Evolutionary conservation across 2,329 filamentous ascomycete genomes (phyloP), one percentile per base, ranked within the genome.

Genomic region (Colletotrichum liriopes): DNA sequence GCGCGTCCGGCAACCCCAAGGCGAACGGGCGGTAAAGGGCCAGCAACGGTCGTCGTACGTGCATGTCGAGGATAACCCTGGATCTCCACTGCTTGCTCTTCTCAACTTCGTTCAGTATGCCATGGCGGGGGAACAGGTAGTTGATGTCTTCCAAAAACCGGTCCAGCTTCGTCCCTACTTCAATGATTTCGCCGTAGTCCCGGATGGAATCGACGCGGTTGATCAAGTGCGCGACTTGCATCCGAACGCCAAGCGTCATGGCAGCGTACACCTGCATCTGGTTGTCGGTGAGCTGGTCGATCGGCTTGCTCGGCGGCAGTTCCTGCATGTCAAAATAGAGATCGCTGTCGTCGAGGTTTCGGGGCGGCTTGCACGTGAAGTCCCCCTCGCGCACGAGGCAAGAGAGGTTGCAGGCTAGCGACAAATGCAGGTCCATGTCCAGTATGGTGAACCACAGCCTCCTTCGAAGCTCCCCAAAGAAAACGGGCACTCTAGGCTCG

Each of bases 391-490:
- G 83, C 7, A 89, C 82, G 18, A 86, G 80, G 52, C 83, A 86
- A 0, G 88, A 88, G 64, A 90, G 78, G 74, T 86, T 87, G 76
- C 85, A 86, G 29, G 86, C 84, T 59, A 89, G 83, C 1, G 88
- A 88, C 52, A 88, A 82, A 74, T 89, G 87, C 45, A 89, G 79
- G 74, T 90, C 88, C 79, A 90, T 85, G 73, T 90, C 88, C 47
- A 89, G 79, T 51, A 90, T 86, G 4, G 87, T 88, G 62, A 84
- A 89, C 88, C 88, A 90, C 32, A 90, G 77, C 71, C 86, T 83
- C n/a, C 88, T 83, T 43, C 88, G 81, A 72, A 86, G 82, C 77
- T 90, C 88, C n/a, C 84, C 85, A 55, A 85, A 82, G 75, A 88
- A 90, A 0, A 86, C 81, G 6, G 83, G 81, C 63, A 90, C 85